Conservation (phyloP, 495 filamentous ascomycete species). For the Penicillium psychrofluorescens region DNA sequence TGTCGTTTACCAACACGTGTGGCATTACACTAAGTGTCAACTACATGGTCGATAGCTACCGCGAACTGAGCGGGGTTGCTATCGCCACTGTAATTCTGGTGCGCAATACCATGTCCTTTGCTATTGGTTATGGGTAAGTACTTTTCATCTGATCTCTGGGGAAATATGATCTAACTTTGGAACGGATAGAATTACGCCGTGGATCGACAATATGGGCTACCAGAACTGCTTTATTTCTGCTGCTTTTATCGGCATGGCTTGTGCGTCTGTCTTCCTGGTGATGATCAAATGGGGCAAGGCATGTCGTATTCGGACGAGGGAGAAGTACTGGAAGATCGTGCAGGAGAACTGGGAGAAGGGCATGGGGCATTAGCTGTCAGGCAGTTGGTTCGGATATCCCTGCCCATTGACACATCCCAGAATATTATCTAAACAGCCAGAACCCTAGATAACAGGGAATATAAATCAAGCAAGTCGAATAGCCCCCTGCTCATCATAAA, state of each 20-base stretch:
- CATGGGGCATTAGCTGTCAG: slow-evolving; percentile 25
- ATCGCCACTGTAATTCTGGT: slow-evolving; percentile 58
- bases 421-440: background rate
- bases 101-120: slow-evolving; percentile 61
- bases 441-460: too few species aligned
- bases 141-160: background rate
- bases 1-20: slow-evolving; percentile 50
- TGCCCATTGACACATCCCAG: background rate
- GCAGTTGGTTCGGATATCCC: too few species aligned
- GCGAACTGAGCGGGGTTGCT: slow-evolving; percentile 54
- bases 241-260: slow-evolving; percentile 51
- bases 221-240: slow-evolving; percentile 59
- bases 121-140: slow-evolving; percentile 46
- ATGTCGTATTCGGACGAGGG: slow-evolving; percentile 28
- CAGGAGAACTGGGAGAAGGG: slow-evolving; percentile 31
- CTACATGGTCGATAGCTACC: slow-evolving; percentile 59
- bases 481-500: slow-evolving; percentile 56
- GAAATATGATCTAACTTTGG: slow-evolving; percentile 1
- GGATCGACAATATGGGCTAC: slow-evolving; percentile 51
- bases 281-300: slow-evolving; percentile 50
- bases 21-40: slow-evolving; percentile 53
- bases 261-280: slow-evolving; percentile 43
- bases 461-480: slow-evolving; percentile 31
- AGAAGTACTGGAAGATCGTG: slow-evolving; percentile 37
- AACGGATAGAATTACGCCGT: slow-evolving; percentile 50